phyloP scores from a whole-genome alignment of 805 yeast species.

The Scheffersomyces lignosus region DNA sequence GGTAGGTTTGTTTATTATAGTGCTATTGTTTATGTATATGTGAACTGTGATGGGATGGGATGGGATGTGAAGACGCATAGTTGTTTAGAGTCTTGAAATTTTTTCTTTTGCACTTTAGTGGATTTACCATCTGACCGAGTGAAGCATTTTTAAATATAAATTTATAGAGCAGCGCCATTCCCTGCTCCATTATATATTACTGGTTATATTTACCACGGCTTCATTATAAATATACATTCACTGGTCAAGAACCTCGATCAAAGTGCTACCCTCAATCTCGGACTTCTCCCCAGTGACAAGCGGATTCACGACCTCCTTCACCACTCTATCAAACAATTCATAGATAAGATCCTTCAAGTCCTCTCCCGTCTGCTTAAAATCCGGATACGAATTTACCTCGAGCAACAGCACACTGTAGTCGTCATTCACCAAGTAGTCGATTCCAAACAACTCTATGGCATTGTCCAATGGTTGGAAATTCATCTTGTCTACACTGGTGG shows the following conservation, averaged over 20 bases:
- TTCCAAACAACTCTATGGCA: constrained; percentile 85
- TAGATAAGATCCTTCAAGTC: constrained; percentile 65
- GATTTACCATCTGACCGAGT: too few species aligned
- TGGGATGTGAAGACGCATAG: too few species aligned
- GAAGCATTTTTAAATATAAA: too few species aligned
- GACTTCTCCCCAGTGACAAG: constrained; percentile 28
- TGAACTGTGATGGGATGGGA: too few species aligned
- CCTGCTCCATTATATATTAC: too few species aligned
- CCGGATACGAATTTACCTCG: constrained; percentile 94
- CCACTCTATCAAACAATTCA: constrained; percentile 62
- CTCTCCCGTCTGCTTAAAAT: constrained; percentile 92
- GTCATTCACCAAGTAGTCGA: constrained; percentile 77
- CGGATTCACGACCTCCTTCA: constrained; percentile 50
- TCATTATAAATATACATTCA: too few species aligned
- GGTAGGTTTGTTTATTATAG: too few species aligned
- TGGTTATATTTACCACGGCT: too few species aligned
- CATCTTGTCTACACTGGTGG: constrained; percentile 73
- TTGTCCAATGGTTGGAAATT: constrained; percentile 80
- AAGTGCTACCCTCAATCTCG: constrained; percentile 8
- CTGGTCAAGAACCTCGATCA: constrained; percentile 41
- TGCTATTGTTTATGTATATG: too few species aligned
- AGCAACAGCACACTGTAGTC: constrained; percentile 57
- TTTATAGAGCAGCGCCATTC: too few species aligned
- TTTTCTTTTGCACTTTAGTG: too few species aligned
- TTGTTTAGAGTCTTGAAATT: too few species aligned